These are phyloP conservation scores for Aeschynomene evenia DNA, from an alignment of 306 rosid genomes.

Conservation along the genomic window DNA sequence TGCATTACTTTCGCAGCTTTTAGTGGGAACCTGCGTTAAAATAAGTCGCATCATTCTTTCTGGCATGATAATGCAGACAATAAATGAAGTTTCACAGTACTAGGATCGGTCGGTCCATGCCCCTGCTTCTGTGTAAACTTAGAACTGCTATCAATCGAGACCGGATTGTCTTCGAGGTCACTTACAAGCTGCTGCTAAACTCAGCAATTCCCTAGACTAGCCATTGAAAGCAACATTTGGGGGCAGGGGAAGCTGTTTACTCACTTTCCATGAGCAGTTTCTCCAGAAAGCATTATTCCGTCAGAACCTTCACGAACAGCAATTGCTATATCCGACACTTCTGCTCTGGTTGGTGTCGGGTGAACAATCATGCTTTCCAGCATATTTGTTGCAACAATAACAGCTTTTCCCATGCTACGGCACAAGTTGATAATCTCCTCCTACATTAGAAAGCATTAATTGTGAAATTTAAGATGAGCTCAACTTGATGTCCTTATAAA, in stretches of 20 bases:
- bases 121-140: slow-evolving; percentile 8
- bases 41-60: slow-evolving; percentile 16
- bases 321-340: slow-evolving; percentile 96
- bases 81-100: too few relatives aligned
- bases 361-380: slow-evolving; percentile 99
- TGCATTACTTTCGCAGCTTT: slow-evolving; percentile 99
- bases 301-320: slow-evolving; percentile 99
- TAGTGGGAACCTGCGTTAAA: slow-evolving; percentile 66
- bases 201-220: not conserved
- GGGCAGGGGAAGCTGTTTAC: slow-evolving; percentile 25
- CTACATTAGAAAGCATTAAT: slow-evolving; percentile 39
- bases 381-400: slow-evolving; percentile 98
- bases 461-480: slow-evolving; percentile 21
- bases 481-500: not conserved
- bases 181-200: not conserved
- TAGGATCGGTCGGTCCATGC: not conserved
- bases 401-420: slow-evolving; percentile 99
- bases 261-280: slow-evolving; percentile 99
- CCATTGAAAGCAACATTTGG: not conserved
- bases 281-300: slow-evolving; percentile 95
- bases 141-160: not conserved
- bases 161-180: not conserved
- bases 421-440: slow-evolving; percentile 89
- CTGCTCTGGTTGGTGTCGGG: slow-evolving; percentile 98
- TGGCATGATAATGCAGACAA: not conserved